Conservation (phyloP, 2,329 filamentous ascomycete species). For the Phaeosphaeriaceae sp. region DNA sequence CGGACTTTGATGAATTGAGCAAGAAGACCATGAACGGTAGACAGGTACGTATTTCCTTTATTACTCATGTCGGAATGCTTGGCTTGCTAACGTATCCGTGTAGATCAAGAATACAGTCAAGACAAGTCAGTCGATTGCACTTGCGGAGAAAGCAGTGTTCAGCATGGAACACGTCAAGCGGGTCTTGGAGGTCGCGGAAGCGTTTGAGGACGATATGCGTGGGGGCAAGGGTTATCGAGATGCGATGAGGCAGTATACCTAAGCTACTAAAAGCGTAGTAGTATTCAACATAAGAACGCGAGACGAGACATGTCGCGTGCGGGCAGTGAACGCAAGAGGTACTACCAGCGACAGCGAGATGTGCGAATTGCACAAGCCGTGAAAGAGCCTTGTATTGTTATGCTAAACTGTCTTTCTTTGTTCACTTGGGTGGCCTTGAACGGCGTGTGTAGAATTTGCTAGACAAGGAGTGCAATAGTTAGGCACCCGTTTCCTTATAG, state of each 20-base stretch:
- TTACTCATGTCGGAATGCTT: background rate
- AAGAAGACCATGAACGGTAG: slow-evolving; percentile 72
- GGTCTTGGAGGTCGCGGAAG: slow-evolving; percentile 82
- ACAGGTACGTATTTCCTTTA: slow-evolving; percentile 58
- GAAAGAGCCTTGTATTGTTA: too few species aligned
- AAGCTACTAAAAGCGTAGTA: slow-evolving; percentile 10
- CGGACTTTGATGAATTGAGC: slow-evolving; percentile 71
- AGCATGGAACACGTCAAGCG: slow-evolving; percentile 80
- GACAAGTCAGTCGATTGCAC: slow-evolving; percentile 80
- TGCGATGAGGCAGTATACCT: slow-evolving; percentile 82
- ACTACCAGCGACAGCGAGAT: too few species aligned
- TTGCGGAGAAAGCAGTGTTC: slow-evolving; percentile 74
- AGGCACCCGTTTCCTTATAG: too few species aligned
- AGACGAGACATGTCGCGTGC: background rate
- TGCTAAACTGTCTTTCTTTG: too few species aligned
- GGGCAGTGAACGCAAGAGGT: too few species aligned
- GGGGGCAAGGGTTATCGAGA: slow-evolving; percentile 81
- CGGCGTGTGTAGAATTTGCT: too few species aligned
- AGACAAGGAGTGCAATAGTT: too few species aligned
- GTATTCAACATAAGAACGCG: background rate
- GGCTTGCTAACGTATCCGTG: slow-evolving; percentile 12
- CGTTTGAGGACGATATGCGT: slow-evolving; percentile 82
- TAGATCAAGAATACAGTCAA: slow-evolving; percentile 90
- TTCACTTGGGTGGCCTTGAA: too few species aligned
- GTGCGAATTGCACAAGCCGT: too few species aligned